Evolutionary conservation across 2,329 filamentous ascomycete species (phyloP).

Genomic region (Penicillium sp.): DNA sequence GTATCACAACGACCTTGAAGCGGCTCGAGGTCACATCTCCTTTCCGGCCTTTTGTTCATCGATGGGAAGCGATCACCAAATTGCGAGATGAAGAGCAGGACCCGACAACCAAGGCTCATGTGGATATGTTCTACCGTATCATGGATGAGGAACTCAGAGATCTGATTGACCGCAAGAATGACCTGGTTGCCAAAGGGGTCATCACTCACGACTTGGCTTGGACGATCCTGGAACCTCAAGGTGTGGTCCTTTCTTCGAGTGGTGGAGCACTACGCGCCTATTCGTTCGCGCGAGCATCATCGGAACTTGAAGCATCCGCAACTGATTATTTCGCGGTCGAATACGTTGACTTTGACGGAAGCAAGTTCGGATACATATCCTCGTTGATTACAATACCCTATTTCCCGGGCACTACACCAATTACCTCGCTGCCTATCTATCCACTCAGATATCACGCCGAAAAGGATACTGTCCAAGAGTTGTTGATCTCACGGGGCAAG

Average conservation of each 20-base stretch:
- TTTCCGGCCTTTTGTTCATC: slow-evolving; percentile 64
- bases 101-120: slow-evolving; percentile 45
- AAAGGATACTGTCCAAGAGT: slow-evolving; percentile 34
- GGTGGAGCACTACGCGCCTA: slow-evolving; percentile 10
- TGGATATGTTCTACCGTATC: slow-evolving; percentile 47
- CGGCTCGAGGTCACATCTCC: slow-evolving; percentile 59
- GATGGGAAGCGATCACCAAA: slow-evolving; percentile 53
- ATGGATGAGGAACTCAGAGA: slow-evolving; percentile 53
- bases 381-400: slow-evolving; percentile 2
- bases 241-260: slow-evolving; percentile 9
- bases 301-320: neutral
- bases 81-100: slow-evolving; percentile 45
- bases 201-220: slow-evolving; percentile 51
- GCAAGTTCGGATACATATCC: slow-evolving; percentile 13
- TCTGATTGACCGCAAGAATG: slow-evolving; percentile 49
- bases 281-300: neutral
- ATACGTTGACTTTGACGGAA: slow-evolving; percentile 21
- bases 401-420: slow-evolving; percentile 38
- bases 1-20: slow-evolving; percentile 58
- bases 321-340: slow-evolving; percentile 4
- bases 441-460: slow-evolving; percentile 47
- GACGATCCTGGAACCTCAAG: slow-evolving; percentile 37
- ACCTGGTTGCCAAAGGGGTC: slow-evolving; percentile 53
- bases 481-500: slow-evolving; percentile 46
- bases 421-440: slow-evolving; percentile 41